These are phyloP conservation scores for Komagataea norvegica DNA, from an alignment of 1,139 yeast genomes.

Conservation along the genomic window DNA sequence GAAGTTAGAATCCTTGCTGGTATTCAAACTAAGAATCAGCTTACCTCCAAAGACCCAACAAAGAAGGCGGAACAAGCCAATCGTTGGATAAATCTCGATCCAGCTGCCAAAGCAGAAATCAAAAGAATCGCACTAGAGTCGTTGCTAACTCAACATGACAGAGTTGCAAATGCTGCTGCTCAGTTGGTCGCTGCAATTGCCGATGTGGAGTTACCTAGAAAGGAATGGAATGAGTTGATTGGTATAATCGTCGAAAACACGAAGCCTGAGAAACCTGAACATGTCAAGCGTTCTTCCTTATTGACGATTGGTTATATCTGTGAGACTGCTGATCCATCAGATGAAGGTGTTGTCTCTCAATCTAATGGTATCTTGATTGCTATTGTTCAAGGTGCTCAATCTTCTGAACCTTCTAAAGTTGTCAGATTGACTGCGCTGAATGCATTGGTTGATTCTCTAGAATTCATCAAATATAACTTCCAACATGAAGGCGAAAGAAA, in stretches of 20 bases:
- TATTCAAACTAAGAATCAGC: slow-evolving; percentile 78
- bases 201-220: slow-evolving; percentile 83
- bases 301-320: slow-evolving; percentile 93
- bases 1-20: slow-evolving; percentile 95
- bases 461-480: slow-evolving; percentile 83
- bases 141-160: slow-evolving; percentile 59
- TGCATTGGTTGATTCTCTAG: slow-evolving; percentile 87
- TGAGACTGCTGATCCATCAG: slow-evolving; percentile 86
- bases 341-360: slow-evolving; percentile 74
- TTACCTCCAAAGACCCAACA: slow-evolving; percentile 66
- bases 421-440: slow-evolving; percentile 89
- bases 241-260: slow-evolving; percentile 82
- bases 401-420: slow-evolving; percentile 63
- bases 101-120: slow-evolving; percentile 53
- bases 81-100: slow-evolving; percentile 44
- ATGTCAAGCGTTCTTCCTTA: slow-evolving; percentile 81
- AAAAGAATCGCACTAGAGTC: slow-evolving; percentile 64
- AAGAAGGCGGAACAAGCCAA: slow-evolving; percentile 50
- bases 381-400: slow-evolving; percentile 92
- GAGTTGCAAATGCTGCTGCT: slow-evolving; percentile 87
- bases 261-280: slow-evolving; percentile 65
- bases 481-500: slow-evolving; percentile 93
- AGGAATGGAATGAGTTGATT: slow-evolving; percentile 86
- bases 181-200: slow-evolving; percentile 96
- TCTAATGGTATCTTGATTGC: slow-evolving; percentile 92